Evolutionary conservation across 306 rosid genomes (phyloP), one percentile per base, ranked within the genome.

Genomic region (Prunus campanulata): DNA sequence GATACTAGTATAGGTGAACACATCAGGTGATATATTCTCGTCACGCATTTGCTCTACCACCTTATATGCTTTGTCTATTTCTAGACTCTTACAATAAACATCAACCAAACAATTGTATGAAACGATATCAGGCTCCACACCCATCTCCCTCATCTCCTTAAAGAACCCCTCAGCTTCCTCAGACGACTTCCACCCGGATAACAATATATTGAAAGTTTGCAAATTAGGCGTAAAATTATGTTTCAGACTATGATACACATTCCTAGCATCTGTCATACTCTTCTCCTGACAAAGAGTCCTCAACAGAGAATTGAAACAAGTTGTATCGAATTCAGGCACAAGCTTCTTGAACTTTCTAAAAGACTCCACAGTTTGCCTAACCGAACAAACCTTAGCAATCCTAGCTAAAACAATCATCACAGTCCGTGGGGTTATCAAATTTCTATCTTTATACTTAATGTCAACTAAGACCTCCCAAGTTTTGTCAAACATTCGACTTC

Each of bases 211-310:
- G 76, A 89, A 95, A 46, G 98, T 95, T 7, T 86, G 93, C 85
- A 92, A 77, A 80, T 88, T 88, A 0, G 97, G 93, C 12, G 72
- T 85, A 78, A 92, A 95, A 18, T 47, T 64, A 35, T 81, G 80
- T 91, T 92, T 95, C 84, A 95, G 83, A 77, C 85, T 74, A 66
- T 89, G 96, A 77, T 95, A 95, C n/a, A 92, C 96, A 46, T 95
- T 95, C 70, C 97, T 89, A 1, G 96, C 98, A 83, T 92, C 98
- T 3, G 69, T 56, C 97, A 95, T 95, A 60, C 96, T 95, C 89
- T 92, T 95, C 88, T 90, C 98, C 70, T 92, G 96, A 76, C 98
- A 92, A 60, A 95, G 52, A 2, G 97, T 89, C 77, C 96, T 92
- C 82, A 95, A 80, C 90, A 95, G 55, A 0, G 93, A 93, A 75